Conservation (phyloP, 2,329 filamentous ascomycete species). For the Penicillium aurantiogriseum region DNA sequence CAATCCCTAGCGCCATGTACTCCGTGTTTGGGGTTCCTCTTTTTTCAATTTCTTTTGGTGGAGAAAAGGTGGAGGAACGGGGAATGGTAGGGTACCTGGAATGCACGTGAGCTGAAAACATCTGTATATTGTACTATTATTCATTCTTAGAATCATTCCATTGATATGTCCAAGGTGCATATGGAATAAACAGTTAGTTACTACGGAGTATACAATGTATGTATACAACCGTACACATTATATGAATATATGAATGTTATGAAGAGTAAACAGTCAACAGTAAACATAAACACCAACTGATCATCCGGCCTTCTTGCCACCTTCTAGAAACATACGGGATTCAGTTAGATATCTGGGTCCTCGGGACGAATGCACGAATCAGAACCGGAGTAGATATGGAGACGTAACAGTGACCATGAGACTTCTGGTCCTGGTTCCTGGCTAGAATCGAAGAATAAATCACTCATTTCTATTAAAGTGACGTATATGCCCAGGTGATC, state of each 20-base stretch:
- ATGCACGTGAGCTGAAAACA: conserved; percentile 21
- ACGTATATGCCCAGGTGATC: neutral
- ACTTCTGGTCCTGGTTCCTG: neutral
- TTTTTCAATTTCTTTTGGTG: conserved; percentile 8
- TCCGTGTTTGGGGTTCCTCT: conserved; percentile 21
- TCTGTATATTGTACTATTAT: neutral
- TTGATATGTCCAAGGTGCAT: neutral
- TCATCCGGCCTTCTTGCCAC: conserved; percentile 22
- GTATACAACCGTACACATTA: neutral
- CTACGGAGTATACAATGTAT: neutral
- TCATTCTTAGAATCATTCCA: neutral
- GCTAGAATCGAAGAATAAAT: conserved; percentile 1
- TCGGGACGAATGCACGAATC: conserved; percentile 13
- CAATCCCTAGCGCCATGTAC: conserved; percentile 14
- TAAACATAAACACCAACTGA: neutral
- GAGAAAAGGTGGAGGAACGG: conserved; percentile 29
- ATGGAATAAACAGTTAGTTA: neutral
- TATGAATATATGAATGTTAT: conserved; percentile 7
- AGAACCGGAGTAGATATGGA: conserved; percentile 1
- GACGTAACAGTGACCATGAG: conserved; percentile 4
- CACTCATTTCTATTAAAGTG: neutral
- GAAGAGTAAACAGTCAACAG: neutral
- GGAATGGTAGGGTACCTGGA: conserved; percentile 10
- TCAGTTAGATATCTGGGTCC: conserved; percentile 14
- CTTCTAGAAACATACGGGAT: conserved; percentile 26